Percentiles rank a stretch among this genome's conserved stretches.
phyloP scores from a whole-genome alignment of 2,329 filamentous ascomycete genomes.

The Ascochyta lentis region DNA sequence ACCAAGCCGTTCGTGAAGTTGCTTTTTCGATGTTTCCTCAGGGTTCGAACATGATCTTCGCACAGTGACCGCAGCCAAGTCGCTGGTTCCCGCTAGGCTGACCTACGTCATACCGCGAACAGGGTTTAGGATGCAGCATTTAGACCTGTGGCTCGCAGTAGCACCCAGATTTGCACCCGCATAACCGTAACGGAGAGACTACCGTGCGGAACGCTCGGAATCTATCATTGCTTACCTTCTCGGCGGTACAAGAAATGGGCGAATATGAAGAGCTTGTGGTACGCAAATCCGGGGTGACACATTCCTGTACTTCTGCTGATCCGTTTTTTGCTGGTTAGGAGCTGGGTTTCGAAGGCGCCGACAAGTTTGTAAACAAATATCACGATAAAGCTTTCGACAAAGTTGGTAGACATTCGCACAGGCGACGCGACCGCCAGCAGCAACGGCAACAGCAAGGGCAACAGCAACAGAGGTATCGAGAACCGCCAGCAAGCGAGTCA shows the following conservation, averaged over 20 bases:
- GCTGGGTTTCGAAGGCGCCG: conserved; percentile 45
- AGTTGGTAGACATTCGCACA: conserved; percentile 23
- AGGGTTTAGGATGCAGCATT: conserved; percentile 5
- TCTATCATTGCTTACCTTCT: conserved; percentile 5
- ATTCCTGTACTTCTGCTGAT: conserved; percentile 20
- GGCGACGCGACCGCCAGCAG: conserved; percentile 17
- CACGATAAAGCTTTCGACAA: conserved; percentile 37
- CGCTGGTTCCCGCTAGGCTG: conserved; percentile 9
- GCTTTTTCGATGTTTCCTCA: neutral
- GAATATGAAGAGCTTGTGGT: conserved; percentile 39
- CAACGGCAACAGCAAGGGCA: neutral
- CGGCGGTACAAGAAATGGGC: conserved; percentile 23
- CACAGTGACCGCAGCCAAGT: conserved; percentile 16
- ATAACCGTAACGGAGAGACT: conserved; percentile 10
- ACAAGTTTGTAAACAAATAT: conserved; percentile 38
- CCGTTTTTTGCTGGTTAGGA: conserved; percentile 30
- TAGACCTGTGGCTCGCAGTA: conserved; percentile 4
- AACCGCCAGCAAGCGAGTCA: neutral
- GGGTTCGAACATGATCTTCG: conserved; percentile 6
- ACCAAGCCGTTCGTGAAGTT: neutral
- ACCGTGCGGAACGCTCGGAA: conserved; percentile 26
- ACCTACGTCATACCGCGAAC: conserved; percentile 11
- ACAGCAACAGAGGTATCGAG: conserved; percentile 4
- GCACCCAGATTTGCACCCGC: conserved; percentile 9
- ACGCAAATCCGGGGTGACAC: conserved; percentile 18